Conservation (phyloP, 1,284 basidiomycete species). For the Pseudozyma sp. region DNA sequence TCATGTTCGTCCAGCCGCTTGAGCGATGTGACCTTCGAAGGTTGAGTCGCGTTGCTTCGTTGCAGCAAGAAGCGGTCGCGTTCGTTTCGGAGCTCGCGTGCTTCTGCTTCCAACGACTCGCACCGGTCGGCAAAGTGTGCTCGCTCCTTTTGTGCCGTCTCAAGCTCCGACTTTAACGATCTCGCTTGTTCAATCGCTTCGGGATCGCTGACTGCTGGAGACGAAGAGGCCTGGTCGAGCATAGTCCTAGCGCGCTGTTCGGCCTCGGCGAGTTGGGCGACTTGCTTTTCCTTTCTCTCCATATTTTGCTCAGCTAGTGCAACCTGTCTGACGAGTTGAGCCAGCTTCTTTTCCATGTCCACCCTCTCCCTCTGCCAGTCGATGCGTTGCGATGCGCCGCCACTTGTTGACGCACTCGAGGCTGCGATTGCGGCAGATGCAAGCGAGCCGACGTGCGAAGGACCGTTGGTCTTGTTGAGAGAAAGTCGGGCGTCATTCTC, state of each 20-base stretch:
- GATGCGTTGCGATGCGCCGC: constrained; percentile 23
- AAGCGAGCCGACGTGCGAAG: constrained; percentile 24
- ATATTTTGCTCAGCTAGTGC: constrained; percentile 31
- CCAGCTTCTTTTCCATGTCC: constrained; percentile 41
- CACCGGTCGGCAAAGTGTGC: constrained; percentile 15
- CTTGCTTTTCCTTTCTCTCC: constrained; percentile 34
- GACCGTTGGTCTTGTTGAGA: constrained; percentile 40
- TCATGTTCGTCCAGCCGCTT: constrained; percentile 29
- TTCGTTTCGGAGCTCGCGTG: constrained; percentile 30
- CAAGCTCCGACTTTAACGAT: constrained; percentile 10
- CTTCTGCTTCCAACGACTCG: constrained; percentile 29
- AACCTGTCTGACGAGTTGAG: constrained; percentile 29
- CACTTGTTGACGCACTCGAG: constrained; percentile 13
- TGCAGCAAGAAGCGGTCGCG: constrained; percentile 13
- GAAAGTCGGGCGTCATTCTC: constrained; percentile 38
- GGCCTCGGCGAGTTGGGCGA: constrained; percentile 27
- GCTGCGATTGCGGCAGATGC: constrained; percentile 26
- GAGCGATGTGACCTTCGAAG: constrained; percentile 14
- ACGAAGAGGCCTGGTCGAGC: constrained; percentile 27
- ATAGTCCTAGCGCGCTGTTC: constrained; percentile 22
- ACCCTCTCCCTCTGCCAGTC: constrained; percentile 45
- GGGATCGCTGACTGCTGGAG: neutral
- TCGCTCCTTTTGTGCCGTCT: constrained; percentile 17
- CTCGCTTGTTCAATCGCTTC: constrained; percentile 17
- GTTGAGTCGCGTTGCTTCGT: neutral